Evolutionary conservation across 345 rosid genomes (phyloP).

Genomic region (Citrus reticulata): DNA sequence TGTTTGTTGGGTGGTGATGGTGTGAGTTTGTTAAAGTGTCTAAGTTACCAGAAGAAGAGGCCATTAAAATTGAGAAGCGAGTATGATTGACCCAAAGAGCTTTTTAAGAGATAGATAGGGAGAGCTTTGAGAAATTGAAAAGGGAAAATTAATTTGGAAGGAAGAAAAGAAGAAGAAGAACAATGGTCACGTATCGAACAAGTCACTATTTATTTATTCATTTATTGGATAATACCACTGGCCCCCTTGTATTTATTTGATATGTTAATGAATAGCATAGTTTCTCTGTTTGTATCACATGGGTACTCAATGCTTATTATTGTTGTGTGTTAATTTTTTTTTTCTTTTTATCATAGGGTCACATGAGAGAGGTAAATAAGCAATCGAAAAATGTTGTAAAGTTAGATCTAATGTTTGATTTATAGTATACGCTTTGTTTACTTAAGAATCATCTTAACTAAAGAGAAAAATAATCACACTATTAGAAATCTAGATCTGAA

Average conservation of each 20-base stretch:
- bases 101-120: not conserved
- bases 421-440: too few species aligned
- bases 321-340: too few species aligned
- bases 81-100: not conserved
- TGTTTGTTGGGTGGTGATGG: not conserved
- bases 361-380: too few species aligned
- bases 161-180: conserved; percentile 7
- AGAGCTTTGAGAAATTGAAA: not conserved
- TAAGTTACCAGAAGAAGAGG: conserved; percentile 38
- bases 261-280: rapidly evolving
- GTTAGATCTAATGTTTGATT: too few species aligned
- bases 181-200: conserved; percentile 20
- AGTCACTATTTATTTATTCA: not conserved
- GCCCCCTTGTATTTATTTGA: not conserved
- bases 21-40: conserved; percentile 33
- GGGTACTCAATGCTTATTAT: too few species aligned
- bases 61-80: conserved; percentile 21
- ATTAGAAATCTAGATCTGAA: rapidly evolving
- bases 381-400: too few species aligned
- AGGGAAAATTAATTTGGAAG: not conserved
- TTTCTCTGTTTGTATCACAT: not conserved
- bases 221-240: not conserved
- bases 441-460: too few species aligned
- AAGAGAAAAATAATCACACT: too few species aligned
- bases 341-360: too few species aligned